Conservation (phyloP, 2,329 filamentous ascomycete genomes). For the Fusarium nelsonii region DNA sequence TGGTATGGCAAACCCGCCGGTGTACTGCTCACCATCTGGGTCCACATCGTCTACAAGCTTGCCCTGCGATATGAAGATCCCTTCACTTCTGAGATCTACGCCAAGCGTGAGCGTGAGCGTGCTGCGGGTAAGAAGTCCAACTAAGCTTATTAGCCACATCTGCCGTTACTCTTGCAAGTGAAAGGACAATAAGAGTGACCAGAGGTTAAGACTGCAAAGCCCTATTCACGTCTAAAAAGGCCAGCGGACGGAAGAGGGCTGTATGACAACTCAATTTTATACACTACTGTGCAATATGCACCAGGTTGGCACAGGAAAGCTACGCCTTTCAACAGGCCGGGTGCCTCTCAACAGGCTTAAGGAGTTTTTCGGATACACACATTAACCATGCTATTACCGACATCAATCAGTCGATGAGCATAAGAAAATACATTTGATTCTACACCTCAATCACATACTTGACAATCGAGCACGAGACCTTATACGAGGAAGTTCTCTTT, state of each 20-base stretch:
- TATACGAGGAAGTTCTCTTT: background rate
- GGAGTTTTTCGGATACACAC: constrained; percentile 38
- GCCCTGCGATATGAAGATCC: constrained; percentile 92
- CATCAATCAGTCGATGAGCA: constrained; percentile 31
- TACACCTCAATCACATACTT: constrained; percentile 30
- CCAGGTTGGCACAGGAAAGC: constrained; percentile 40
- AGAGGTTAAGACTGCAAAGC: background rate
- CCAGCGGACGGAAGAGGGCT: background rate
- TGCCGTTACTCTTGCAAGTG: constrained; percentile 20
- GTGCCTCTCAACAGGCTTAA: constrained; percentile 49
- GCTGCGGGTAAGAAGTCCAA: constrained; percentile 67
- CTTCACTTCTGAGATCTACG: constrained; percentile 93
- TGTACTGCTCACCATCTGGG: constrained; percentile 78
- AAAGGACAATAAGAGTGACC: constrained; percentile 16
- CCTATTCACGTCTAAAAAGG: background rate
- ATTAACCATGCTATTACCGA: constrained; percentile 36
- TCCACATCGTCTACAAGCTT: constrained; percentile 81
- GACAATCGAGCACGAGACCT: constrained; percentile 24
- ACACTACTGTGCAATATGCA: constrained; percentile 30
- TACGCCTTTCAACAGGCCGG: constrained; percentile 48
- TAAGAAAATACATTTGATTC: constrained; percentile 28
- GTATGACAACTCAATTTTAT: constrained; percentile 13
- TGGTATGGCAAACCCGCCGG: constrained; percentile 91
- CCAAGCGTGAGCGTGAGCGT: constrained; percentile 77
- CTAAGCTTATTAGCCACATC: constrained; percentile 48